Evolutionary conservation across 106 monocot species (phyloP).

Genomic region (Cymbidium sinense): DNA sequence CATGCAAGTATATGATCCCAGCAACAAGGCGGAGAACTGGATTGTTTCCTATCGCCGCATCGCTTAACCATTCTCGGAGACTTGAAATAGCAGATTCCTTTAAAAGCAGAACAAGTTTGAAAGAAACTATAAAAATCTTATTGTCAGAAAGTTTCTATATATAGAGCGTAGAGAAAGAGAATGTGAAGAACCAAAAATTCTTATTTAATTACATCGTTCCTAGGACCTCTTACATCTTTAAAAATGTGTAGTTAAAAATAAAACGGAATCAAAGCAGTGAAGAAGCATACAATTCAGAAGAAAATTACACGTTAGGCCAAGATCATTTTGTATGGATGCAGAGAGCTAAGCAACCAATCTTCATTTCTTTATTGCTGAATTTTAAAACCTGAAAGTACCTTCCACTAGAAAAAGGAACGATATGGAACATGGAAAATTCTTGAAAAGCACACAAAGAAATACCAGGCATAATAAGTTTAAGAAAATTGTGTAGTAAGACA

Average conservation of each 20-base stretch:
- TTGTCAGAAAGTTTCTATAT: neutral
- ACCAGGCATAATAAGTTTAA: neutral
- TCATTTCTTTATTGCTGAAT: too few species aligned
- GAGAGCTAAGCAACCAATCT: too few species aligned
- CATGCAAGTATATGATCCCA: conserved; percentile 90
- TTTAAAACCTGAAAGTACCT: neutral
- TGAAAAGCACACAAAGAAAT: neutral
- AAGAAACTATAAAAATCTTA: neutral
- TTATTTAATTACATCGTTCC: too few species aligned
- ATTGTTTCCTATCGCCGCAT: conserved; percentile 82
- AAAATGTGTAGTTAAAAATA: too few species aligned
- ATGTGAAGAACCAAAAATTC: neutral
- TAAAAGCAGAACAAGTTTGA: neutral
- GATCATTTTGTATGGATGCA: too few species aligned
- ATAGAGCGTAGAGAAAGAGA: neutral
- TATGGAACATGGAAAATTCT: too few species aligned
- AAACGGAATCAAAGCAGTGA: too few species aligned
- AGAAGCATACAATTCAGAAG: too few species aligned
- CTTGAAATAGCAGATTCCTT: conserved; percentile 76
- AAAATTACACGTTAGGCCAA: too few species aligned
- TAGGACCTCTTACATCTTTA: too few species aligned
- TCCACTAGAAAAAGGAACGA: neutral
- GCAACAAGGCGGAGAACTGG: conserved; percentile 68
- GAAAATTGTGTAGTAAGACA: neutral
- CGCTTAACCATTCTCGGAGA: conserved; percentile 76